These are phyloP conservation scores for Phyllostachys edulis DNA, from an alignment of 176 grass and related monocot species.

Conservation along the genomic window DNA sequence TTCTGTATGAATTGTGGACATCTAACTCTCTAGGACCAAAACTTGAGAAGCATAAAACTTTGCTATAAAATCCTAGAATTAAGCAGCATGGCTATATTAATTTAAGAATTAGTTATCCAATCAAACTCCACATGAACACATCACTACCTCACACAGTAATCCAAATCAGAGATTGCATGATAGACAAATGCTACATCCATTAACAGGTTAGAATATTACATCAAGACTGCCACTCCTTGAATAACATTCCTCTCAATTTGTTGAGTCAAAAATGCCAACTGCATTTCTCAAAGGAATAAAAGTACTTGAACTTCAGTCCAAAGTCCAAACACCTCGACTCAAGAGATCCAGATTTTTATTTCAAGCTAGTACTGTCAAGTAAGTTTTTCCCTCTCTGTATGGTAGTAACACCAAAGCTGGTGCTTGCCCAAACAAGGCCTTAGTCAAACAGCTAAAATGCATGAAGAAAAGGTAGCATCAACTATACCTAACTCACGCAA, in stretches of 20 bases:
- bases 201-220: neutral
- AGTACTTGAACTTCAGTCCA: neutral
- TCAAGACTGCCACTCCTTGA: neutral
- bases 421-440: neutral
- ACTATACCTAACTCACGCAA: constrained; percentile 25
- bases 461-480: constrained; percentile 15
- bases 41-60: constrained; percentile 7
- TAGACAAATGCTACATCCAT: constrained; percentile 19
- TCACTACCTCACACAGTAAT: neutral
- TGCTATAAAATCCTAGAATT: neutral
- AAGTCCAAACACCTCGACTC: neutral
- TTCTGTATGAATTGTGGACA: neutral
- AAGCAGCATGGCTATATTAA: neutral
- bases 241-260: neutral
- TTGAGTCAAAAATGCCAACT: neutral
- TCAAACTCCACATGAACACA: neutral
- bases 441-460: neutral
- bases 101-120: neutral
- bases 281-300: neutral
- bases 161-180: neutral
- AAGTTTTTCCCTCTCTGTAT: constrained; percentile 9
- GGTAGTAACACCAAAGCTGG: constrained; percentile 10
- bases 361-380: neutral
- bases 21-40: constrained; percentile 7
- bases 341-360: neutral